These are phyloP conservation scores for Aspergillus mulundensis DNA, from an alignment of 495 filamentous ascomycete species.

Conservation along the genomic window DNA sequence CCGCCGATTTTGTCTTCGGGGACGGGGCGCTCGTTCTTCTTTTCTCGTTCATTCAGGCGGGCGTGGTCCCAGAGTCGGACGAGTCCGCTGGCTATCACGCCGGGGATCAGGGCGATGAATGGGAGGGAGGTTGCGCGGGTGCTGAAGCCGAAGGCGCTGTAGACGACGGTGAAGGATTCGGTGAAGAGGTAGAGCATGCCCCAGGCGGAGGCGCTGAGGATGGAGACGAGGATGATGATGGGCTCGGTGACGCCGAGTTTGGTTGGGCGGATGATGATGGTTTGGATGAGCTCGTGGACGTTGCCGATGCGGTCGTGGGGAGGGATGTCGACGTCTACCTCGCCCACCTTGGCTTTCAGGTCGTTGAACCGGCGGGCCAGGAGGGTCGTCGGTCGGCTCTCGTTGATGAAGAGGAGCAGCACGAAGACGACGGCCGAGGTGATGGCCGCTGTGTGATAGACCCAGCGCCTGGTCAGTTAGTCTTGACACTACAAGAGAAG, in stretches of 20 bases:
- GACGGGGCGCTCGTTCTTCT: constrained; percentile 9
- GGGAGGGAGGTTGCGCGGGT: constrained; percentile 27
- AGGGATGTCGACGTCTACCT: neutral
- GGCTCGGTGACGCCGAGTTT: constrained; percentile 44
- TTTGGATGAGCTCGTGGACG: neutral
- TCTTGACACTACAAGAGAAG: too few relatives aligned
- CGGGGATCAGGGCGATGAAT: constrained; percentile 37
- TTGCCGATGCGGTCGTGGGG: neutral
- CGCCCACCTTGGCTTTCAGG: neutral
- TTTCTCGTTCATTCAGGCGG: constrained; percentile 13
- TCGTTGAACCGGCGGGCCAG: constrained; percentile 15
- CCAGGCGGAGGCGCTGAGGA: constrained; percentile 40
- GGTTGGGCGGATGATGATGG: constrained; percentile 31
- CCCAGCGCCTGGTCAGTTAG: constrained; percentile 40
- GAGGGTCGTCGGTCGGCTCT: constrained; percentile 38
- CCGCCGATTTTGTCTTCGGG: constrained; percentile 44
- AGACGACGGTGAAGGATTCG: constrained; percentile 36
- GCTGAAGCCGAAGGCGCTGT: constrained; percentile 30
- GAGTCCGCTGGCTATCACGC: constrained; percentile 26
- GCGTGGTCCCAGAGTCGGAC: constrained; percentile 31
- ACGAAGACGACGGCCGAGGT: constrained; percentile 22
- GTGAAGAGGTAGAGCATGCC: constrained; percentile 50
- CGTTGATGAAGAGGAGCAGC: constrained; percentile 30
- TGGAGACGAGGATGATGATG: constrained; percentile 39
- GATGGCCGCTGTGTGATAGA: constrained; percentile 37